These are phyloP conservation scores for Scopulariopsis brevicaulis DNA, from an alignment of 2,329 filamentous ascomycete genomes.

Conservation along the genomic window DNA sequence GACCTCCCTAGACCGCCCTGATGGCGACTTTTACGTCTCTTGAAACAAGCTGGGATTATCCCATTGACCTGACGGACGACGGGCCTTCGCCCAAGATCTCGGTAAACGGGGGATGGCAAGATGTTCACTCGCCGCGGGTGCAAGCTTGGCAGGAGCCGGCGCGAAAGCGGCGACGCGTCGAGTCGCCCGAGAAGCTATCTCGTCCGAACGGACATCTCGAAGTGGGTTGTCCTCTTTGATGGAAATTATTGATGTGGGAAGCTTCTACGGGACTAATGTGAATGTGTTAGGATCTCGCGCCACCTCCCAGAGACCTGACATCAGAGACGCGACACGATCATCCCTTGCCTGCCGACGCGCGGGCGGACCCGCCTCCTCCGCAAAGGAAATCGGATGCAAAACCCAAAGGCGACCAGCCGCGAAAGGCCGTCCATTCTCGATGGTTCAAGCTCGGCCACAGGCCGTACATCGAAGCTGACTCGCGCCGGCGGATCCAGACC, in stretches of 20 bases:
- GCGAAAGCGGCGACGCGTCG: background rate
- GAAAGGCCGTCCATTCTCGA: background rate
- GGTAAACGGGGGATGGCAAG: background rate
- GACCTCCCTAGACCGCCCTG: background rate
- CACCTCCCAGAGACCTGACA: background rate
- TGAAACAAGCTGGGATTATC: background rate
- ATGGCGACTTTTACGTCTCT: background rate
- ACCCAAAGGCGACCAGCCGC: background rate
- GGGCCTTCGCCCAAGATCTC: background rate
- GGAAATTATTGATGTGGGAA: background rate
- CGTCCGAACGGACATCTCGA: background rate
- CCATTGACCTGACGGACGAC: background rate
- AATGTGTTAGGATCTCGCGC: background rate
- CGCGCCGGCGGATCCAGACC: background rate
- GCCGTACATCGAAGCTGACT: background rate
- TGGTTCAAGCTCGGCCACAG: constrained; percentile 1
- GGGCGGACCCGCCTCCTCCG: background rate
- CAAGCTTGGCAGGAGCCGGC: background rate
- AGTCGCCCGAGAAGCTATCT: background rate
- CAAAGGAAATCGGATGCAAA: too few relatives aligned
- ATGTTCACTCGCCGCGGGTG: background rate
- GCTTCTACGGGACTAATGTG: background rate
- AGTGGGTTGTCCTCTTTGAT: background rate
- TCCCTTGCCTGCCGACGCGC: background rate
- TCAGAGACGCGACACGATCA: background rate